A percentile compares a stretch with the other conserved stretches of the same genome.
These are phyloP conservation scores for Echeveria elegans DNA, from an alignment of 164 flowering plant species.

Conservation along the genomic window DNA sequence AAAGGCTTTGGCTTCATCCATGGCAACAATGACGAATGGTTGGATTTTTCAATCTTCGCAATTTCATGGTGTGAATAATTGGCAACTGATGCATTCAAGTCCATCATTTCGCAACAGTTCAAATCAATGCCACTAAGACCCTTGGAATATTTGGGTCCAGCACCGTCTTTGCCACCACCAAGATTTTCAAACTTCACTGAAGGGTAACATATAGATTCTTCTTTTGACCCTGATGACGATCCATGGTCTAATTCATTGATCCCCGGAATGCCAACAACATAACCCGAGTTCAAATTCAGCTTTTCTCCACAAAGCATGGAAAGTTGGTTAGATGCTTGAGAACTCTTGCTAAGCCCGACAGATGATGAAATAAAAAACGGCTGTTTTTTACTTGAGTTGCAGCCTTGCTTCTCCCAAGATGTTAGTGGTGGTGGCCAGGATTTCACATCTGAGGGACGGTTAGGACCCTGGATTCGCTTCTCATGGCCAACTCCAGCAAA, in stretches of 20 bases:
- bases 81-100: constrained; percentile 27
- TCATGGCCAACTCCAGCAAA: constrained; percentile 21
- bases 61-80: constrained; percentile 20
- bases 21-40: constrained; percentile 23
- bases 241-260: constrained; percentile 35
- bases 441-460: constrained; percentile 25
- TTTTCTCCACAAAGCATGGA: constrained; percentile 26
- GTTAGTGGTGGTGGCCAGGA: constrained; percentile 9
- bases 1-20: constrained; percentile 35
- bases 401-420: constrained; percentile 5
- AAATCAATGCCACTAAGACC: constrained; percentile 23
- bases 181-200: constrained; percentile 21
- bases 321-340: constrained; percentile 23
- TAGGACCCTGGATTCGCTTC: constrained; percentile 22
- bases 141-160: constrained; percentile 15
- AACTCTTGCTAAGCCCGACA: constrained; percentile 18
- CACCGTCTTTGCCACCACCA: constrained; percentile 16
- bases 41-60: constrained; percentile 8
- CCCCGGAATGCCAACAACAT: constrained; percentile 15
- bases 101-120: constrained; percentile 27
- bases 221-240: constrained; percentile 38
- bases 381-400: constrained; percentile 21
- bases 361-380: constrained; percentile 22
- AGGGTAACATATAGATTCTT: constrained; percentile 16
- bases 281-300: constrained; percentile 21